Evolutionary conservation across 208 protist species (phyloP).

Genomic region (Dictyostelium gargantuum): DNA sequence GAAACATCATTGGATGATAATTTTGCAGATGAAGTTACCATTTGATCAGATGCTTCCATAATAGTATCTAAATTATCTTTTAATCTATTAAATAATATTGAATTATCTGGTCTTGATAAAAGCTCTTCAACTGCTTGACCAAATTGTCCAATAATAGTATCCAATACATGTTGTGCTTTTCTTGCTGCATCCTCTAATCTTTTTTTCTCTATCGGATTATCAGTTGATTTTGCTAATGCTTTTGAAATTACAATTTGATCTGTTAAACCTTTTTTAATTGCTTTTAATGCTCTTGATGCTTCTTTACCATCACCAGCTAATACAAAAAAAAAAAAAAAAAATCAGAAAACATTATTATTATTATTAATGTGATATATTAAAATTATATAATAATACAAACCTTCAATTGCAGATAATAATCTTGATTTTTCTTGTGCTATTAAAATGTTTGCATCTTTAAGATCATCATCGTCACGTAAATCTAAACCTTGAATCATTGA

Average conservation of each 20-base stretch:
- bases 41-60: constrained; percentile 3
- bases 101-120: constrained; percentile 19
- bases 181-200: constrained; percentile 25
- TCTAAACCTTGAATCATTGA: constrained; percentile 60
- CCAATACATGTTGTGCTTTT: constrained; percentile 25
- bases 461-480: constrained; percentile 52
- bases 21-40: constrained; percentile 35
- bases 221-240: constrained; percentile 51
- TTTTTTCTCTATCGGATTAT: constrained; percentile 32
- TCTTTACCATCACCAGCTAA: constrained; percentile 61
- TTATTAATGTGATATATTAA: background rate
- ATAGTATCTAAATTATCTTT: constrained; percentile 7
- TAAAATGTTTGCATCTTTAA: constrained; percentile 35
- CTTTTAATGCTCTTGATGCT: constrained; percentile 49
- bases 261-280: constrained; percentile 55
- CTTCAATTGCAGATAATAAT: constrained; percentile 43
- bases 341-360: background rate
- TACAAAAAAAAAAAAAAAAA: background rate
- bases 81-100: background rate
- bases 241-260: constrained; percentile 64
- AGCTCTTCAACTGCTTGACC: constrained; percentile 25
- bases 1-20: constrained; percentile 25
- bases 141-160: constrained; percentile 39
- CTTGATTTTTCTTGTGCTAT: constrained; percentile 44
- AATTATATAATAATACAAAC: background rate